Percentiles rank a stretch among this genome's conserved stretches.
These are phyloP conservation scores for Avena sativa DNA, from an alignment of 176 grass and related monocot species.

Conservation along the genomic window DNA sequence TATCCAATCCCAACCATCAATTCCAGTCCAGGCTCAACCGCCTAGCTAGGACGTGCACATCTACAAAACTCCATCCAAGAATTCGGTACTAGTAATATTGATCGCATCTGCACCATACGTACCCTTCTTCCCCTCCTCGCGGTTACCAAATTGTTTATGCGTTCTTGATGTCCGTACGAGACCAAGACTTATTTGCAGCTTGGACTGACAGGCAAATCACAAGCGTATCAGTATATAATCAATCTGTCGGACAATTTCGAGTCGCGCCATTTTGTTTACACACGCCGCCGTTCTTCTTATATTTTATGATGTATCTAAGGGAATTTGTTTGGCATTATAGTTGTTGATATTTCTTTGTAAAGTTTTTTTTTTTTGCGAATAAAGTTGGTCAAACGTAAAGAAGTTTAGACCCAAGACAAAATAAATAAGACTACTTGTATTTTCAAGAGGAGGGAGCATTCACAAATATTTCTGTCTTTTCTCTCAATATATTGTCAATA, in stretches of 20 bases:
- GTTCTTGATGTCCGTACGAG: not conserved
- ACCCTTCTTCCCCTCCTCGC: not conserved
- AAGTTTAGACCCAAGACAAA: not conserved
- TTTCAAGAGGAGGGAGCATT: not conserved
- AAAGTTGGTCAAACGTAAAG: not conserved
- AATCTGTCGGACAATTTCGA: not conserved
- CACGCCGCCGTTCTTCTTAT: no score
- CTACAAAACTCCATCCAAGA: conserved; percentile 18
- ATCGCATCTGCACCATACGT: conserved; percentile 5
- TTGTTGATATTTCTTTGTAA: not conserved
- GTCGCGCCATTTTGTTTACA: not conserved
- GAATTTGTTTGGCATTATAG: not conserved
- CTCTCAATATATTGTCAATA: not conserved
- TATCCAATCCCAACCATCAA: conserved; percentile 23
- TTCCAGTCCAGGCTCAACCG: conserved; percentile 34
- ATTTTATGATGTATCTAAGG: not conserved
- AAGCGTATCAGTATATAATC: not conserved
- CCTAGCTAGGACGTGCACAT: not conserved
- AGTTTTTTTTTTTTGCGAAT: not conserved
- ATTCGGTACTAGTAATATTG: conserved; percentile 15
- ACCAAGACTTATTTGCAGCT: not conserved
- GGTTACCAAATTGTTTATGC: not conserved
- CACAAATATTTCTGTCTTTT: not conserved
- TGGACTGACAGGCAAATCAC: conserved; percentile 2
- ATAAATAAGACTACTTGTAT: not conserved